A percentile compares a stretch with the other conserved stretches of the same genome.
Evolutionary conservation across 73 alveolate genomes (phyloP).

Genomic region (Stentor roeselii): DNA sequence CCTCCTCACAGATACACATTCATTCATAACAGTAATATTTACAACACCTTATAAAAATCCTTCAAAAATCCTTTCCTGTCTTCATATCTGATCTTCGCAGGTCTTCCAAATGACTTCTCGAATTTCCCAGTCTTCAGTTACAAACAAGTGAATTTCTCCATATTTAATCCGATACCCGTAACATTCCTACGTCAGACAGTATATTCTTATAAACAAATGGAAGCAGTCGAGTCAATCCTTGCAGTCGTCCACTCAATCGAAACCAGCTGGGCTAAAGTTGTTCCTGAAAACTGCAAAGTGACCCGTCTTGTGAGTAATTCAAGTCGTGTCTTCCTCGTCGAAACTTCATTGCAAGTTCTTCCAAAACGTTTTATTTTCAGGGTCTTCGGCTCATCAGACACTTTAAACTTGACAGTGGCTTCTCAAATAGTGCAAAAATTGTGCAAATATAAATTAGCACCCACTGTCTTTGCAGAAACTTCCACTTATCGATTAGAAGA

Average conservation of each 20-base stretch:
- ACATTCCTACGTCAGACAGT: not conserved
- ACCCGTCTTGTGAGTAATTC: slow-evolving; percentile 17
- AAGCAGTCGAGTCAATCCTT: not conserved
- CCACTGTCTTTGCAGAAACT: not conserved
- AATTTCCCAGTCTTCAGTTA: no score
- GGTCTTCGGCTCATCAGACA: not conserved
- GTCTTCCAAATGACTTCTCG: no score
- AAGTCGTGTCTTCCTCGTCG: not conserved
- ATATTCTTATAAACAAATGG: not conserved
- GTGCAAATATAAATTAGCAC: not conserved
- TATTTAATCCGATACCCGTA: no score
- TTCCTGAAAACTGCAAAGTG: not conserved
- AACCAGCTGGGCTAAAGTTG: not conserved
- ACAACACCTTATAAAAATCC: no score
- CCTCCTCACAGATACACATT: no score
- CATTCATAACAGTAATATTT: no score
- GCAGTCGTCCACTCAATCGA: not conserved
- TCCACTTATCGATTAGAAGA: not conserved
- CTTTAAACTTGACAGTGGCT: not conserved
- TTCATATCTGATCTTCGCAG: no score
- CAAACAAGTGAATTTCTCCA: no score
- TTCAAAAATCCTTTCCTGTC: no score
- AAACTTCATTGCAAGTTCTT: not conserved
- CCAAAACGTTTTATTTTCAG: not conserved
- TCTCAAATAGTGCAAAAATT: not conserved